Evolutionary conservation across 257 asterid species (phyloP).

Genomic region (Solanum sejunctum): DNA sequence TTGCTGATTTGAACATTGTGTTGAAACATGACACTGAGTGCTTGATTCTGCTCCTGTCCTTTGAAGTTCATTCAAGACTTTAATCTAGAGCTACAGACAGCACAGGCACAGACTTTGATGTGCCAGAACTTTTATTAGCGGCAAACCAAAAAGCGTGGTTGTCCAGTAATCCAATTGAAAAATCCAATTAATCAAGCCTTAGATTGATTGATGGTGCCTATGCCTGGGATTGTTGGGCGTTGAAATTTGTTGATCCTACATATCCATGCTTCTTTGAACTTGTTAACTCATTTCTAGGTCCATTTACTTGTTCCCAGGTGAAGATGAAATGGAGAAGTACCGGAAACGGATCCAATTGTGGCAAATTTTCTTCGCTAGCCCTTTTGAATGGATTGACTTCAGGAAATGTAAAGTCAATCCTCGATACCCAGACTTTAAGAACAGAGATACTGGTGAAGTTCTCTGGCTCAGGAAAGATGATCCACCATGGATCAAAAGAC

Average conservation of each 20-base stretch:
- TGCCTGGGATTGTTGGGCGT: not conserved
- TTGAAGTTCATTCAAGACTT: not conserved
- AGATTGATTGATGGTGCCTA: not conserved
- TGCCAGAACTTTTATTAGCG: not conserved
- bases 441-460: constrained; percentile 65
- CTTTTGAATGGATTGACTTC: constrained; percentile 70
- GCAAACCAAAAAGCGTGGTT: not conserved
- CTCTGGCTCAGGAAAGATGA: constrained; percentile 50
- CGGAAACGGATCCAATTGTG: constrained; percentile 54
- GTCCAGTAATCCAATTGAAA: not conserved
- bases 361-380: constrained; percentile 69
- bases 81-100: not conserved
- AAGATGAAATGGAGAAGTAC: constrained; percentile 24
- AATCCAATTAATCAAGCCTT: not conserved
- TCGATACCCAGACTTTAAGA: constrained; percentile 53
- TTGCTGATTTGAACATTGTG: not conserved
- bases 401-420: constrained; percentile 34
- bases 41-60: not conserved
- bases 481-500: constrained; percentile 78
- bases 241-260: not conserved
- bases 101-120: not conserved
- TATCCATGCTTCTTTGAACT: not conserved
- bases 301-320: constrained; percentile 11
- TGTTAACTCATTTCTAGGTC: not conserved
- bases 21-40: not conserved